Evolutionary conservation across 2,329 filamentous ascomycete genomes (phyloP), one percentile per base, ranked within the genome.

Genomic region (Fusarium drepaniforme): DNA sequence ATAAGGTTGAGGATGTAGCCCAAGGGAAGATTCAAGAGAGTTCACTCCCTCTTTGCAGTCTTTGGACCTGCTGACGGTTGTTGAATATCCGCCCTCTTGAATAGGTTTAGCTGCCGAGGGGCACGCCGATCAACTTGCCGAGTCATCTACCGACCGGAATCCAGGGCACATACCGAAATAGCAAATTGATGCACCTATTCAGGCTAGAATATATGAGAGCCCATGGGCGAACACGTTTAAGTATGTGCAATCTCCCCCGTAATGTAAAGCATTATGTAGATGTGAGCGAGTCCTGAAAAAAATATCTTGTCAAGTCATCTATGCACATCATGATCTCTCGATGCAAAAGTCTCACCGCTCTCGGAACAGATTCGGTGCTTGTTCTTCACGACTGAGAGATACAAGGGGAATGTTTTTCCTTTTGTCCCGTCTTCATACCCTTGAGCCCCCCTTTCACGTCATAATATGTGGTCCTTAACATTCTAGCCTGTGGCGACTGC

Each of bases 101-200:
- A 53, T 49, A 30, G 49, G 49, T 13, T 38, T 1, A 53, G 62
- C 23, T 75, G 28, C 62, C 58, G 58, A 61, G 25, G 12, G 25
- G 37, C 49, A 49, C n/a, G 66, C 71, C 57, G 71, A 38, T 16
- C n/a, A 3, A 35, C 66, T 49, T 71, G 30, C 62, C 67, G 71
- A 71, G 51, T 1, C 21, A 70, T 3, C 18, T 73, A 53, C 71
- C 71, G 70, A 63, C 25, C 13, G 25, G 8, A 6, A 53, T 30
- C 1, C 25, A 5, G 28, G 8, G 28, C 23, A 23, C 9, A 3
- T 12, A 28, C 46, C 46, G 25, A 18, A n/a, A 30, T 7, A 12
- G 5, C 25, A n/a, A n/a, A 12, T 1, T 51, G 0, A 16, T 49
- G 25, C 9, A 8, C 18, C 16, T 12, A 13, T n/a, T 13, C 16